These are phyloP conservation scores for Phytomonas serpens DNA, from an alignment of 208 protist genomes.

Conservation along the genomic window DNA sequence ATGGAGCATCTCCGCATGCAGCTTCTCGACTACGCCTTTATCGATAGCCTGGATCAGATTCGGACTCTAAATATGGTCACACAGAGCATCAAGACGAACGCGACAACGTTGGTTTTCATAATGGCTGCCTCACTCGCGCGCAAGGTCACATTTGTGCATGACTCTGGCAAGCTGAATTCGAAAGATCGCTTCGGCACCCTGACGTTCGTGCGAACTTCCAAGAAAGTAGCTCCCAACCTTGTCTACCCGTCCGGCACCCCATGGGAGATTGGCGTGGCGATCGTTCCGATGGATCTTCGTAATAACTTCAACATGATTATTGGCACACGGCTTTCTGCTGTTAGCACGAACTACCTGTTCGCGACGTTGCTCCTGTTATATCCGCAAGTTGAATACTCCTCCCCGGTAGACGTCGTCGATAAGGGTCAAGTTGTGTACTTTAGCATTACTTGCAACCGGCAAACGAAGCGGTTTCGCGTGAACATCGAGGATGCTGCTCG, in stretches of 20 bases:
- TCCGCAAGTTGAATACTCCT: slow-evolving; percentile 78
- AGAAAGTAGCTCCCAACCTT: slow-evolving; percentile 49
- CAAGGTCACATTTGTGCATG: slow-evolving; percentile 57
- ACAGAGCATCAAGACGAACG: slow-evolving; percentile 35
- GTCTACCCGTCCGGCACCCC: slow-evolving; percentile 25
- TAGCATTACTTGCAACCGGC: slow-evolving; percentile 74
- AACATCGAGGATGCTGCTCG: slow-evolving; percentile 53
- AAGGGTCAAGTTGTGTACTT: slow-evolving; percentile 66
- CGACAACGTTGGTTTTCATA: slow-evolving; percentile 65
- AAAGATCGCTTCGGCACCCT: slow-evolving; percentile 57
- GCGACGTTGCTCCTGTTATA: slow-evolving; percentile 69
- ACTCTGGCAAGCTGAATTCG: slow-evolving; percentile 47
- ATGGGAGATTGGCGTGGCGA: slow-evolving; percentile 51
- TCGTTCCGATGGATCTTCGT: slow-evolving; percentile 59
- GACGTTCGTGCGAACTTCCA: slow-evolving; percentile 83
- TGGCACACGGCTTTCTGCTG: slow-evolving; percentile 40
- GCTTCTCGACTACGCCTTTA: slow-evolving; percentile 76
- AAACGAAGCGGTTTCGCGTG: slow-evolving; percentile 81
- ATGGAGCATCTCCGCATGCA: slow-evolving; percentile 63
- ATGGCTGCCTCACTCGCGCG: slow-evolving; percentile 51
- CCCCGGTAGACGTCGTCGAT: slow-evolving; percentile 35
- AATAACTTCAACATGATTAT: slow-evolving; percentile 42
- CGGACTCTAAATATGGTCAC: slow-evolving; percentile 22
- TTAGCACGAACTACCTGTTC: slow-evolving; percentile 74
- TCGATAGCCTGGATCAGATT: slow-evolving; percentile 45